phyloP scores from a whole-genome alignment of 2,329 filamentous ascomycete genomes.

The Trichoderma polysporum region DNA sequence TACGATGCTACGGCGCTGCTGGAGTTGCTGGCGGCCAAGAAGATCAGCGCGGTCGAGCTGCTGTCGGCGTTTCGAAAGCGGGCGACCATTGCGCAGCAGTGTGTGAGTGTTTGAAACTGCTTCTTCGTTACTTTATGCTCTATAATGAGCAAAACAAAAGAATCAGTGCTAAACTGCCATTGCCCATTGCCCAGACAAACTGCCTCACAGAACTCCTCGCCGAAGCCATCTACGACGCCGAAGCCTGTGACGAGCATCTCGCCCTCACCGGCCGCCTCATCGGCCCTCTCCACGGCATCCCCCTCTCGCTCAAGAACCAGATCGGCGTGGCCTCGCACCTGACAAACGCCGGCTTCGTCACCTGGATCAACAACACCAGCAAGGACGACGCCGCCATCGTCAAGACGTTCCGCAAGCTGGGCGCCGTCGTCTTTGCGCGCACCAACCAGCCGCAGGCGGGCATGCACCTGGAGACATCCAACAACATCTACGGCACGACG shows the following conservation, averaged over 20 bases:
- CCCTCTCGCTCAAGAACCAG: constrained; percentile 18
- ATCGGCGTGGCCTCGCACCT: neutral
- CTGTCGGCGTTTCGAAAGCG: constrained; percentile 15
- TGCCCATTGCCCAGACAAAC: constrained; percentile 10
- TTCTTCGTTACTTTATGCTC: neutral
- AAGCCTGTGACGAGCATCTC: constrained; percentile 14
- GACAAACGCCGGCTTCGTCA: constrained; percentile 13
- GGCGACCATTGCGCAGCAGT: constrained; percentile 18
- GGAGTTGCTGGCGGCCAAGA: constrained; percentile 13
- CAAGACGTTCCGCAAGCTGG: constrained; percentile 11
- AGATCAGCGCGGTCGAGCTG: constrained; percentile 8
- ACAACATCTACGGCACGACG: constrained; percentile 19
- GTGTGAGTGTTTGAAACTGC: neutral
- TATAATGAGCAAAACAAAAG: neutral
- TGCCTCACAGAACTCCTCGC: constrained; percentile 18
- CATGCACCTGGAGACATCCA: constrained; percentile 19
- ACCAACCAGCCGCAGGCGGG: constrained; percentile 14
- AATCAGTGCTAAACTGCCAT: too few species aligned
- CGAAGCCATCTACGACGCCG: constrained; percentile 16
- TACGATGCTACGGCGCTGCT: constrained; percentile 17
- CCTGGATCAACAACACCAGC: constrained; percentile 15
- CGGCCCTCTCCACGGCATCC: constrained; percentile 20
- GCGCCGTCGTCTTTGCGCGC: constrained; percentile 17
- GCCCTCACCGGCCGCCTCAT: constrained; percentile 6
- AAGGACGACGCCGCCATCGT: constrained; percentile 6